Percentiles rank a stretch among this genome's conserved stretches.
Evolutionary conservation across 1,284 basidiomycete species (phyloP).

Genomic region (Coriolopsis trogii): DNA sequence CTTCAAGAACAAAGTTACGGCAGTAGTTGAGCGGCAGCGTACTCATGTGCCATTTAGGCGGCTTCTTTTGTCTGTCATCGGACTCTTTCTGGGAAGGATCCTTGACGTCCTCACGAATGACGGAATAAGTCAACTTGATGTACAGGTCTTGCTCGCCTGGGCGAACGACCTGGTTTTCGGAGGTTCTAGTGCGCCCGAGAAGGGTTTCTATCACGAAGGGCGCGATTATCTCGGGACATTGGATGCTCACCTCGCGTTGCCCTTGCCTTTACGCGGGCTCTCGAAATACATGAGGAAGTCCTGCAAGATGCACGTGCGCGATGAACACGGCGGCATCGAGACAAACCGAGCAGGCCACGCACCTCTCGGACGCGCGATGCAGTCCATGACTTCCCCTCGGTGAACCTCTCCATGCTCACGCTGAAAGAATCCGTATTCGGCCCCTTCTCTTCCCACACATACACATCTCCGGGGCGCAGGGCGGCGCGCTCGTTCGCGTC

Average conservation of each 20-base stretch:
- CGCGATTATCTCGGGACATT: constrained; percentile 14
- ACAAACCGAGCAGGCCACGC: constrained; percentile 15
- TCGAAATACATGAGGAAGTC: constrained; percentile 50
- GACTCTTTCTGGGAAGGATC: constrained; percentile 19
- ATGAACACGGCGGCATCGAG: constrained; percentile 7
- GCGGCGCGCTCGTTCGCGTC: constrained; percentile 45
- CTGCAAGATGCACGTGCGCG: constrained; percentile 21
- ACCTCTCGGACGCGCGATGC: constrained; percentile 42
- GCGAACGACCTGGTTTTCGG: constrained; percentile 38
- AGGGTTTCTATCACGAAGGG: constrained; percentile 8
- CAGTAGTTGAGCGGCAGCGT: constrained; percentile 23
- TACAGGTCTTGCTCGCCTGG: constrained; percentile 67
- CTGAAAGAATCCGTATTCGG: constrained; percentile 41
- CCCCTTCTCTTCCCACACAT: constrained; percentile 48
- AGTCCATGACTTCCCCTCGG: constrained; percentile 45
- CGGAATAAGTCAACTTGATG: constrained; percentile 81
- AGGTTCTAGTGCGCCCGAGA: constrained; percentile 23
- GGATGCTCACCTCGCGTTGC: constrained; percentile 26
- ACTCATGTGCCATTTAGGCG: constrained; percentile 82
- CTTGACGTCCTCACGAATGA: constrained; percentile 41
- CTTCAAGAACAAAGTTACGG: not conserved
- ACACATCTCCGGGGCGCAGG: constrained; percentile 43
- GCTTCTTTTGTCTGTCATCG: constrained; percentile 34
- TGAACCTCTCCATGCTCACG: constrained; percentile 45
- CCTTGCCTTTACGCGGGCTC: constrained; percentile 36